A percentile compares a stretch with the other conserved stretches of the same genome.
Evolutionary conservation across 2,329 filamentous ascomycete species (phyloP).

Genomic region (Aureobasidium sp.): DNA sequence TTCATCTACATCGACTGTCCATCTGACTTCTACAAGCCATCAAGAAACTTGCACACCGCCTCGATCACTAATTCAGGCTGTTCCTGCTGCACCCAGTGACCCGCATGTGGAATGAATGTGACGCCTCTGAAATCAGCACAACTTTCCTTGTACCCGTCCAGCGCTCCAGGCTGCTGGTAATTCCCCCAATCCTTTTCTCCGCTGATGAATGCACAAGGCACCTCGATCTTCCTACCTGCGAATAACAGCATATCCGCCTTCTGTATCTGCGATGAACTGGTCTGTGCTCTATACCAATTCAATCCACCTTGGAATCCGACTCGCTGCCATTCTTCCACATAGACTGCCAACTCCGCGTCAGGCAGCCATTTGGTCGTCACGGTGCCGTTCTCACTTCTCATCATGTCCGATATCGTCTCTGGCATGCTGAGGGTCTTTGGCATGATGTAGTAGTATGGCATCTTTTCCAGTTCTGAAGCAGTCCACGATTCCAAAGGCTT

Average conservation of each 20-base stretch:
- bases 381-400: slow-evolving; percentile 42
- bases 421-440: slow-evolving; percentile 50
- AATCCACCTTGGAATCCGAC: slow-evolving; percentile 58
- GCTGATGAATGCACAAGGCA: slow-evolving; percentile 54
- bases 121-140: slow-evolving; percentile 47
- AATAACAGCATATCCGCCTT: slow-evolving; percentile 49
- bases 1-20: not conserved
- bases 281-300: slow-evolving; percentile 59
- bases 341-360: slow-evolving; percentile 50
- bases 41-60: slow-evolving; percentile 38
- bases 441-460: slow-evolving; percentile 66
- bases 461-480: slow-evolving; percentile 47
- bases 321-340: slow-evolving; percentile 51
- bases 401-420: slow-evolving; percentile 45
- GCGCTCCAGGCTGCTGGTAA: slow-evolving; percentile 55
- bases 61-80: slow-evolving; percentile 46
- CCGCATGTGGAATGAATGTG: slow-evolving; percentile 49
- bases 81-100: slow-evolving; percentile 65
- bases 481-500: slow-evolving; percentile 47
- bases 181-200: slow-evolving; percentile 59
- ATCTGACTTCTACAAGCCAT: slow-evolving; percentile 1
- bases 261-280: slow-evolving; percentile 33
- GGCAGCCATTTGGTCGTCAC: slow-evolving; percentile 48
- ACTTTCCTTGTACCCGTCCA: slow-evolving; percentile 46
- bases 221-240: slow-evolving; percentile 51